Base-by-base conservation (phyloP, 768 basidiomycete genomes). In the Tulasnella sp. region DNA sequence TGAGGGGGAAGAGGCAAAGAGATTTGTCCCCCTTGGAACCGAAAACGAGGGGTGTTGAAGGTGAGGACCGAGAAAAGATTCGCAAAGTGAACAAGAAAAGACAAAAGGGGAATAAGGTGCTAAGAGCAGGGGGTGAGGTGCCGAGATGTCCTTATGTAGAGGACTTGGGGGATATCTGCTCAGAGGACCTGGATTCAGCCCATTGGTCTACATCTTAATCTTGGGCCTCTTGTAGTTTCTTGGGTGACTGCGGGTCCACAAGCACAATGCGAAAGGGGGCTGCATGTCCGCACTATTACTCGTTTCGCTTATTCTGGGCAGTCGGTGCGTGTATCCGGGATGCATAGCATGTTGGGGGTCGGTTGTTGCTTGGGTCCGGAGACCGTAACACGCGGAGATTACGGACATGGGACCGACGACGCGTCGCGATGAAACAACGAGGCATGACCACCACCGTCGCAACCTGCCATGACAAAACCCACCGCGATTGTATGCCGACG, bases 21-120 rank as follows among this genome's bases (percentile, higher is more conserved):
- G 54, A 54, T n/a, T 54, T 54, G 54, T 54, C 54, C 54, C 54
- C 54, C 54, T 54, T 54, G 54, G n/a, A 54, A 54, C 54, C n/a
- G n/a, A 54, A 54, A 54, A n/a, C 3, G 24, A n/a, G 54, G 54
- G 54, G 54, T 54, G 54, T 54, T 54, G 54, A 54, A 54, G 54
- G 54, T 12, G 54, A 54, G 54, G 54, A 54, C 54, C 54, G 54
- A 54, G 54, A 54, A 54, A 54, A n/a, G n/a, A 54, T 54, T 54
- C 54, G 54, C 24, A 54, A 12, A 54, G 5, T 54, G 54, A 54
- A 54, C 24, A 54, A 54, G 54, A 54, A 54, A 54, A 54, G 54
- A n/a, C 54, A 22, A 54, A 54, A n/a, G 54, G 54, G 54, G 54
- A 54, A 54, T 54, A 54, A n/a, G 54, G n/a, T 54, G 54, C 54